Base-by-base conservation (phyloP, 2,329 filamentous ascomycete species). In the Alternaria angustiovoidea region DNA sequence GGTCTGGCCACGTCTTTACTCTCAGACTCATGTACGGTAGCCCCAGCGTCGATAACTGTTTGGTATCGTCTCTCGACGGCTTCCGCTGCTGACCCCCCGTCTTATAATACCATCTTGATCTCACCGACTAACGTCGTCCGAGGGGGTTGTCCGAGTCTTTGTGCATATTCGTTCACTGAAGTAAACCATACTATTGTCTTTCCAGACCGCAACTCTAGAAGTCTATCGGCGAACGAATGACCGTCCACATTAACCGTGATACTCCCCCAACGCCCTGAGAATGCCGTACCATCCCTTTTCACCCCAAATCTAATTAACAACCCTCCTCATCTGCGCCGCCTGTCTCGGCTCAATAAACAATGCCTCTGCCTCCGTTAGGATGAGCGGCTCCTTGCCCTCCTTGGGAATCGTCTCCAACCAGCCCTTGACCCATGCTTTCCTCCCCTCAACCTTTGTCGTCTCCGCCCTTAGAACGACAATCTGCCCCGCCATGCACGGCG, bases 361-460 rank as follows among this genome's bases (percentile, higher is more conserved):
- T 3, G 90, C 93, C 74, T 91, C 90, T 0, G 92, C 94, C 80
- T 96, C 92, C 7, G 91, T 93, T 60, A 97, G 78, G 48, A 94
- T 85, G 16, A 85, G 87, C 9, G 53, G 46, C 34, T 88, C 83
- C 68, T 81, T 82, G 26, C 84, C 81, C 59, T 66, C 91, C 66
- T 47, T 43, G 5, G 93, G 79, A 62, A 98, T 80, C 56, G 92
- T 89, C 85, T 97, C 93, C 70, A 98, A 89, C 68, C 88, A 87
- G 1, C 93, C 95, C 80, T 91, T 90, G 1, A 97, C 93, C 93
- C 93, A 97, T 12, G 93, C 94, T 82, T 98, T 98, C 63, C 95
- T 86, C 1, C 95, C 94, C 75, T 98, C 93, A 1, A 94, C 91
- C 81, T 91, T 94, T 9, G 87, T 89, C 20, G 94, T 97, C 75